These are phyloP conservation scores for Aspergillus flavus DNA, from an alignment of 2,329 filamentous ascomycete species.

Conservation along the genomic window DNA sequence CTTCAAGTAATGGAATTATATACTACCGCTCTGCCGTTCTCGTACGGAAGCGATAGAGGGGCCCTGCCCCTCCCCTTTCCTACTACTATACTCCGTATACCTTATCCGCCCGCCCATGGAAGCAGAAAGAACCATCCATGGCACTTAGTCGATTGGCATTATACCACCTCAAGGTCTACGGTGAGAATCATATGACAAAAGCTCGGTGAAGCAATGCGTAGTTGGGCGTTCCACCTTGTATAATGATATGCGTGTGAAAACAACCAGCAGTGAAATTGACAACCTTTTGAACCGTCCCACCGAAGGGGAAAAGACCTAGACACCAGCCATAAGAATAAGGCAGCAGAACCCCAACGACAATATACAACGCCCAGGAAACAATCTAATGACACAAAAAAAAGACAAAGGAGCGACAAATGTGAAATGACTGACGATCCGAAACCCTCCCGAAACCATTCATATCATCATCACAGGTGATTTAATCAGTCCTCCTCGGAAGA, in stretches of 20 bases:
- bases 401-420: background rate
- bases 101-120: background rate
- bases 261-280: background rate
- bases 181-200: background rate
- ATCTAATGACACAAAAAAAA: constrained; percentile 8
- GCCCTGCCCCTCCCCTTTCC: background rate
- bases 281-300: constrained; percentile 7
- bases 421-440: constrained; percentile 10
- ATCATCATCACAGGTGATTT: background rate
- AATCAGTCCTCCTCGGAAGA: constrained; percentile 69
- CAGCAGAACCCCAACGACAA: constrained; percentile 8
- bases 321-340: constrained; percentile 17
- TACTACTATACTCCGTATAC: background rate
- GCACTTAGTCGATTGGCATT: background rate
- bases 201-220: background rate
- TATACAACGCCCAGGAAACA: constrained; percentile 21
- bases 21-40: constrained; percentile 20
- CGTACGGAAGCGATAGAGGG: background rate
- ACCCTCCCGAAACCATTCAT: constrained; percentile 17
- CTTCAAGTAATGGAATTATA: constrained; percentile 17
- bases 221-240: background rate
- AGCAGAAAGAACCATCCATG: background rate
- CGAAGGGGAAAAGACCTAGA: constrained; percentile 16
- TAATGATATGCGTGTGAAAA: constrained; percentile 1
- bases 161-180: background rate